Conservation (phyloP, 148 eudicot species). For the Vaccinium corymbosum region DNA sequence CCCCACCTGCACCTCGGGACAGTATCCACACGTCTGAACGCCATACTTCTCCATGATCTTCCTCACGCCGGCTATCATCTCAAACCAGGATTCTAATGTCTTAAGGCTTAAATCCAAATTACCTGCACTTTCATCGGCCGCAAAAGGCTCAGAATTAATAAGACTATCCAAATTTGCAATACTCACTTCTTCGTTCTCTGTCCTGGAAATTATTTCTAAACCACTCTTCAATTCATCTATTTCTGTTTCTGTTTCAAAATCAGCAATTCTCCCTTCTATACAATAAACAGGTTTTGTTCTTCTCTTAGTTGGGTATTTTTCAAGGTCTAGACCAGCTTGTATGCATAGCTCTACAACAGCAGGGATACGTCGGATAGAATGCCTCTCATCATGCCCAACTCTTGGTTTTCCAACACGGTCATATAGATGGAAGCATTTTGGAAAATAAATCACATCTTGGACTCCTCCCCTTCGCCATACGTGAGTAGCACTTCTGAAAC, state of each 20-base stretch:
- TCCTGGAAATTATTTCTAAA: background rate
- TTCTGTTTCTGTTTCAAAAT: constrained; percentile 37
- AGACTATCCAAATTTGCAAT: constrained; percentile 15
- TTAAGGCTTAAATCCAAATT: constrained; percentile 30
- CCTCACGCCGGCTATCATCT: constrained; percentile 53
- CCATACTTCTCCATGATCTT: constrained; percentile 55
- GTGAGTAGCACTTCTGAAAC: constrained; percentile 49
- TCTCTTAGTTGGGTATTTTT: constrained; percentile 43
- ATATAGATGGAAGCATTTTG: constrained; percentile 54
- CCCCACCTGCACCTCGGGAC: constrained; percentile 69
- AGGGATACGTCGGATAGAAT: constrained; percentile 34
- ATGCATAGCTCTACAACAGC: constrained; percentile 61
- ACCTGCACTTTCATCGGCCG: constrained; percentile 18
- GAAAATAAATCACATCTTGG: constrained; percentile 45
- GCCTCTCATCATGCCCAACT: constrained; percentile 50
- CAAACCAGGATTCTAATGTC: constrained; percentile 49
- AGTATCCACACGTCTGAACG: constrained; percentile 64
- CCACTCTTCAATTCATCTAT: constrained; percentile 12
- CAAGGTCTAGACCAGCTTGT: constrained; percentile 57
- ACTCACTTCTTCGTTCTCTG: background rate
- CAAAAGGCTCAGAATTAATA: constrained; percentile 18
- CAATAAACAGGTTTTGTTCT: constrained; percentile 59
- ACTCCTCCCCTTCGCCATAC: constrained; percentile 47
- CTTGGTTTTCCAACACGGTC: constrained; percentile 61
- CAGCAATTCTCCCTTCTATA: constrained; percentile 61